Base-by-base conservation (phyloP, 441 rosid species). In the Pelargonium australe region DNA sequence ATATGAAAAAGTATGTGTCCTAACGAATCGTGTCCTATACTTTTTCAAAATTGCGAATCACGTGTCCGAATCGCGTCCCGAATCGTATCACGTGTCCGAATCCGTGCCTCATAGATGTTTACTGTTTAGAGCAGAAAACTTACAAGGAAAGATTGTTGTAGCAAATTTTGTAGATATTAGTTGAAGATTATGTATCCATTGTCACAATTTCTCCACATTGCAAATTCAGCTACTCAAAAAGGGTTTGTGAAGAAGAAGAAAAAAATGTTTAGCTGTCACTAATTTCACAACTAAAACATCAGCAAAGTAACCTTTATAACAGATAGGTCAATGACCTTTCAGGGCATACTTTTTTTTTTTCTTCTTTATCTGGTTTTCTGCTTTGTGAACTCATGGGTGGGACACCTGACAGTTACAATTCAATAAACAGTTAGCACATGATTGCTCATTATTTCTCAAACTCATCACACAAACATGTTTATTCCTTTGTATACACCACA, bases 151-250 rank as follows among this genome's bases (percentile, higher is more conserved):
- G 97, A 94, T 63, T 91, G 87, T 37, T 84, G 89, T 20, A 81
- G 80, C 61, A 91, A 79, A 69, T 83, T 86, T 76, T 94, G 89
- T 1, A 91, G 82, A 65, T 89, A 87, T 67, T 88, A 80, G 75
- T 93, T 91, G 77, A 89, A 68, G 70, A 20, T 20, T 20, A 89
- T 84, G 78, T 87, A 91, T 88, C 93, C 87, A 90, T 89, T 13
- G 88, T 90, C 74, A 93, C 96, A 31, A 89, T 87, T 78, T 90
- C 96, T 62, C 97, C 98, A 12, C 97, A 85, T 67, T 90, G 93
- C 84, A 90, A 76, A 73, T 86, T 89, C 97, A 89, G 94, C 80
- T 17, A 63, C 7, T n/a, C 53, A 65, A 51, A 66, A 70, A 47
- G 47, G 23, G 37, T 25, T 6, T 6, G 1, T 31, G 9, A 13